Evolutionary conservation across 208 protist species (phyloP).

Genomic region (Leishmania turanica): DNA sequence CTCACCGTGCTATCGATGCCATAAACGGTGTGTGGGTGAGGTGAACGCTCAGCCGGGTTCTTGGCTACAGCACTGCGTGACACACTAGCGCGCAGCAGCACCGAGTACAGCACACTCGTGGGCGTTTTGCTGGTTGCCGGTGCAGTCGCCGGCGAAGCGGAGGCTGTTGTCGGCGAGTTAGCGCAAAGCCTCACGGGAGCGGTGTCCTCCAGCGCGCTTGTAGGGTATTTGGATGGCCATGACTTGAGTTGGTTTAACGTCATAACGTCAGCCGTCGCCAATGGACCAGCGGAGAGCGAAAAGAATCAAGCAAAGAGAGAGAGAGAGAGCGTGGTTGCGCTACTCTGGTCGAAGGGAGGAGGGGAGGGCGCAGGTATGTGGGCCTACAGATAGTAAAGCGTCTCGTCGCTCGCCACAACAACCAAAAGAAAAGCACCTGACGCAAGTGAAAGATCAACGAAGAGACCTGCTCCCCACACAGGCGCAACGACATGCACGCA

Average conservation of each 20-base stretch:
- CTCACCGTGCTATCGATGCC: constrained; percentile 6
- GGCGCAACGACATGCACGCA: background rate
- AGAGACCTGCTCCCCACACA: background rate
- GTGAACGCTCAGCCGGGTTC: constrained; percentile 2
- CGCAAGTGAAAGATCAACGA: background rate
- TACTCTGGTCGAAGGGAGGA: background rate
- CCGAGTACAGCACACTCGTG: constrained; percentile 20
- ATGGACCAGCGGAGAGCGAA: background rate
- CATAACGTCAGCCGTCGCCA: constrained; percentile 1
- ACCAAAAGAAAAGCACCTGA: background rate
- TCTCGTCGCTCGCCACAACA: background rate
- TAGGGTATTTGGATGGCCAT: background rate
- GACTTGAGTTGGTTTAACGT: background rate
- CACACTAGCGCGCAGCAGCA: constrained; percentile 9
- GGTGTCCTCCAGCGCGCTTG: background rate
- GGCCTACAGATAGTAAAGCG: background rate
- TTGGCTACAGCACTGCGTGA: background rate
- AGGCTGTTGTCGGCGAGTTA: background rate
- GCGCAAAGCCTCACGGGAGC: background rate
- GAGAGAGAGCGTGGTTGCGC: background rate
- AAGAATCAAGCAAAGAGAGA: background rate
- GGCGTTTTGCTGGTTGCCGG: background rate
- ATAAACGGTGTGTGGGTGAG: constrained; percentile 1
- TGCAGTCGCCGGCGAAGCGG: background rate
- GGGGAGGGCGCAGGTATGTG: background rate